Conservation (phyloP, 768 basidiomycete species). For the Boletus reticuloceps region DNA sequence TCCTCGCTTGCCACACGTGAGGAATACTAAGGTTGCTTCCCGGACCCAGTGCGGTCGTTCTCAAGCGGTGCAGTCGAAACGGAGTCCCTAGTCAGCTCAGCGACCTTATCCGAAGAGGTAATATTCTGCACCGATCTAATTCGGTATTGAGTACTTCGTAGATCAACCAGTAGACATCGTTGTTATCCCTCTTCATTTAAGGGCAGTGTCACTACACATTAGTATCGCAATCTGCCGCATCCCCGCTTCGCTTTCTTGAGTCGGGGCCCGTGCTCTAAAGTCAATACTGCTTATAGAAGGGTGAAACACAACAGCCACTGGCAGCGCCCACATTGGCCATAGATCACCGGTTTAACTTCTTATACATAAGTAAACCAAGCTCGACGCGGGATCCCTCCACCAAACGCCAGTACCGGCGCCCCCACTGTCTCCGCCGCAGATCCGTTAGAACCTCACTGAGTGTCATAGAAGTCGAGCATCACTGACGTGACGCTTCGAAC, state of each 20-base stretch:
- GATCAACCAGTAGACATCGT: too few species aligned
- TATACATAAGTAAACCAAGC: too few species aligned
- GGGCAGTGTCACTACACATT: neutral
- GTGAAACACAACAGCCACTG: neutral
- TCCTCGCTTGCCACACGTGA: neutral
- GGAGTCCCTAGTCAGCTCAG: neutral
- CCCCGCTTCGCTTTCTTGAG: too few species aligned
- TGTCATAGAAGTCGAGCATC: neutral
- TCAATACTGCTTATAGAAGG: neutral
- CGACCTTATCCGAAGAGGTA: neutral
- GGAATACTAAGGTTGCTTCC: neutral
- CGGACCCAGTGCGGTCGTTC: neutral
- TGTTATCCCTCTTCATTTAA: too few species aligned
- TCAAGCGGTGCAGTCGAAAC: neutral
- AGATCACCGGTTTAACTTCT: neutral
- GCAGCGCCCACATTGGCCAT: neutral
- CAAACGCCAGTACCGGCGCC: neutral
- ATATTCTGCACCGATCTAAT: neutral
- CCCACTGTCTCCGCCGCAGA: neutral
- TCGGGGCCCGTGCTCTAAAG: neutral
- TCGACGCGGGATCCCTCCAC: too few species aligned
- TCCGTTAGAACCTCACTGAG: neutral
- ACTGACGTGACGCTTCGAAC: neutral
- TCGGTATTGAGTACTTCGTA: neutral
- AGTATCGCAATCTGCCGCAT: too few species aligned